A percentile compares a stretch with the other conserved stretches of the same genome.
These are phyloP conservation scores for Plantago elongata DNA, from an alignment of 257 asterid species.

Conservation along the genomic window DNA sequence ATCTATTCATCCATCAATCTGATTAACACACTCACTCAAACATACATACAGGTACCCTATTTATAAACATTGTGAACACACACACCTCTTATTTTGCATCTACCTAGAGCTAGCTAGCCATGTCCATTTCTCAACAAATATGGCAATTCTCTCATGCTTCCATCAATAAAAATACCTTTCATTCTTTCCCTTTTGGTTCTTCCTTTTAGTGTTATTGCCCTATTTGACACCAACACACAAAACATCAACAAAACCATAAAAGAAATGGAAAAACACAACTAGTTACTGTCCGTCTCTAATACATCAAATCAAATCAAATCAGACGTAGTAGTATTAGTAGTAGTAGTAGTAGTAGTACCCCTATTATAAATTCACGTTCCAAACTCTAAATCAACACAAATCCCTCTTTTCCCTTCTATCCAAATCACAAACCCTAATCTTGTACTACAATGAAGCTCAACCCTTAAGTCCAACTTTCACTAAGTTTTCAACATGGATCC, in stretches of 20 bases:
- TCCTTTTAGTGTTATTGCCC: conserved; percentile 14
- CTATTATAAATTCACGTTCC: conserved; percentile 15
- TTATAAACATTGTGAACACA: conserved; percentile 15
- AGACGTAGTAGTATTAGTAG: no score
- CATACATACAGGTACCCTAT: conserved; percentile 18
- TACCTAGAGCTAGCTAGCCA: not conserved
- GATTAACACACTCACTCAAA: conserved; percentile 21
- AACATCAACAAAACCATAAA: not conserved
- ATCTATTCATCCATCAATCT: conserved; percentile 38
- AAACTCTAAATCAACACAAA: no score
- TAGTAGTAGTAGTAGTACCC: no score
- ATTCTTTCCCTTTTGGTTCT: conserved; percentile 21
- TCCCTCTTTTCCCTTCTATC: conserved; percentile 1
- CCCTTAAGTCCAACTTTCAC: not conserved
- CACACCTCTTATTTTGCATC: conserved; percentile 7
- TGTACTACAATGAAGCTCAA: not conserved
- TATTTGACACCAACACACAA: conserved; percentile 3
- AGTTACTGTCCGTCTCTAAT: not conserved
- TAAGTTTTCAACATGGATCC: conserved; percentile 36
- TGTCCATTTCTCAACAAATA: conserved; percentile 32
- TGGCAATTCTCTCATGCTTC: conserved; percentile 47
- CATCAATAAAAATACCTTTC: conserved; percentile 35
- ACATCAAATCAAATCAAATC: conserved; percentile 14
- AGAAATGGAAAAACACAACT: not conserved
- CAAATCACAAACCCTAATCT: conserved; percentile 25